phyloP scores from a whole-genome alignment of 345 rosid species.

The Eucalyptus albens region DNA sequence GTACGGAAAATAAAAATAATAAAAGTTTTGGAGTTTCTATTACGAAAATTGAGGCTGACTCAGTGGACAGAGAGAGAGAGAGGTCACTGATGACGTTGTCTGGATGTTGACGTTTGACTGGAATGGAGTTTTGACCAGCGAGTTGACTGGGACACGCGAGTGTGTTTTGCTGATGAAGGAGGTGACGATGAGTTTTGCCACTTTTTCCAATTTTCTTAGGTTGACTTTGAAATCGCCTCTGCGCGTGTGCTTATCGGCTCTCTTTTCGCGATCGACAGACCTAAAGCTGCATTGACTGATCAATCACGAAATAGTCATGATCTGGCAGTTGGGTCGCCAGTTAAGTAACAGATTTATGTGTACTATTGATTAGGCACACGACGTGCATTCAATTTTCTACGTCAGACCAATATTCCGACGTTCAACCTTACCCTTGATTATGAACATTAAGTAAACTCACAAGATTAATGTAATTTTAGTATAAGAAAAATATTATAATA shows the following conservation, averaged over 20 bases:
- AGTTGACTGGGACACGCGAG: not conserved
- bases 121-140: not conserved
- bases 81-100: not conserved
- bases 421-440: accelerated
- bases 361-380: not conserved
- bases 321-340: accelerated
- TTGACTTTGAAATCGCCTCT: not conserved
- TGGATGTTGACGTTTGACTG: not conserved
- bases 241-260: not conserved
- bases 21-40: not conserved
- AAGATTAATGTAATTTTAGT: too few relatives aligned
- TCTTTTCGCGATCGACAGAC: not conserved
- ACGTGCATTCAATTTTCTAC: not conserved
- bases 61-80: not conserved
- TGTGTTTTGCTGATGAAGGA: not conserved
- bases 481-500: accelerated
- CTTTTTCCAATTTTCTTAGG: not conserved
- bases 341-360: not conserved
- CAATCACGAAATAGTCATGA: not conserved
- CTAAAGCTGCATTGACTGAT: not conserved
- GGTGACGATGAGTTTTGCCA: not conserved
- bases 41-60: not conserved
- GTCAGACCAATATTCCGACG: accelerated
- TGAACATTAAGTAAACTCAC: too few relatives aligned
- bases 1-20: not conserved